Percentiles rank a stretch among this genome's conserved stretches.
Conservation (phyloP, 2,329 filamentous ascomycete species). For the Talaromyces islandicus region DNA sequence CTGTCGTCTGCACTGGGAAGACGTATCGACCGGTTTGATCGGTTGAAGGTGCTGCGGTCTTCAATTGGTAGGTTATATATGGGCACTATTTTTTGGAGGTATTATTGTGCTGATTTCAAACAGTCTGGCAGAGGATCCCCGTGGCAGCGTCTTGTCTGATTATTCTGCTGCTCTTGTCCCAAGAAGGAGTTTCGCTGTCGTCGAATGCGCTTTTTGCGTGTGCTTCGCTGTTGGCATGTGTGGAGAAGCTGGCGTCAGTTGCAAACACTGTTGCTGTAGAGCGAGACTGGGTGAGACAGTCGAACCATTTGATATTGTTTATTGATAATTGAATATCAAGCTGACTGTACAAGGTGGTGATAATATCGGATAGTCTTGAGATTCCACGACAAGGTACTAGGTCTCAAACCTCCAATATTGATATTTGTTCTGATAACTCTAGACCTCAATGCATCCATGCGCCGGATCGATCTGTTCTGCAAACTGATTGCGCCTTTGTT, state of each 20-base stretch:
- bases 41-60: slow-evolving; percentile 16
- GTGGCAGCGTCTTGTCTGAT: slow-evolving; percentile 45
- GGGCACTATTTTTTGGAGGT: background rate
- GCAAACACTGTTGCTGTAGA: slow-evolving; percentile 65
- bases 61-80: background rate
- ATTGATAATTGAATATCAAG: background rate
- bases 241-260: slow-evolving; percentile 62
- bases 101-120: background rate
- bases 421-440: background rate
- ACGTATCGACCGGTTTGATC: slow-evolving; percentile 52
- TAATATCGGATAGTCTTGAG: slow-evolving; percentile 7
- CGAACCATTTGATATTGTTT: background rate
- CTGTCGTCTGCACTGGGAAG: slow-evolving; percentile 55
- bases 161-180: slow-evolving; percentile 18
- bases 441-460: slow-evolving; percentile 48
- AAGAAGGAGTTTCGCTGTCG: slow-evolving; percentile 25
- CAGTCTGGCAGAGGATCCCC: slow-evolving; percentile 30
- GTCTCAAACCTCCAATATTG: too few relatives aligned
- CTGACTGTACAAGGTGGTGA: slow-evolving; percentile 6
- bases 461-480: slow-evolving; percentile 53
- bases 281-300: slow-evolving; percentile 57
- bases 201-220: slow-evolving; percentile 15
- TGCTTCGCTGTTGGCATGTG: slow-evolving; percentile 49
- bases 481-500: slow-evolving; percentile 51
- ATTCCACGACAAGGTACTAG: background rate